Evolutionary conservation across 2,329 filamentous ascomycete species (phyloP).

Genomic region (Aureobasidium lini): DNA sequence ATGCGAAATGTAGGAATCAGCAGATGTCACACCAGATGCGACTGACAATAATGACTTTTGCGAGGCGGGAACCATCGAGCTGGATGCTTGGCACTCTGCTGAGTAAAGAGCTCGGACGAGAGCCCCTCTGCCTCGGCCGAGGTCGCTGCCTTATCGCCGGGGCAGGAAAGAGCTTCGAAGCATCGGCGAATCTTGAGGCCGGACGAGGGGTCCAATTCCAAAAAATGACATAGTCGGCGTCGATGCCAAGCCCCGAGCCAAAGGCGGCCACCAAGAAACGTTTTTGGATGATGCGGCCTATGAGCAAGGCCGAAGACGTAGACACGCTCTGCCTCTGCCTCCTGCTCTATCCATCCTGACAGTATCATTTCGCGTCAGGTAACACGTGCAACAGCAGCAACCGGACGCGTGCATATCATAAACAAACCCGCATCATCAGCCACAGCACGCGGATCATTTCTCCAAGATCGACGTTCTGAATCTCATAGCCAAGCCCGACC

Average conservation of each 20-base stretch:
- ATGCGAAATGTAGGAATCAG: background rate
- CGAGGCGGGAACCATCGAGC: background rate
- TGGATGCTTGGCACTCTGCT: background rate
- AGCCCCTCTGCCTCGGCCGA: no score
- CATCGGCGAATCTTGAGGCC: background rate
- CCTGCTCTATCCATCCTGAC: background rate
- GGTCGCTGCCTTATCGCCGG: no score
- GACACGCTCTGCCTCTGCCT: background rate
- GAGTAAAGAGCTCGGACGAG: background rate
- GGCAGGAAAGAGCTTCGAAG: background rate
- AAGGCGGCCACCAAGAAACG: background rate
- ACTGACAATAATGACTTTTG: slow-evolving; percentile 1
- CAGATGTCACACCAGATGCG: slow-evolving; percentile 11
- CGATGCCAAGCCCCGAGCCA: background rate
- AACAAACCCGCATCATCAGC: slow-evolving; percentile 1
- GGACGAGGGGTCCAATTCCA: background rate
- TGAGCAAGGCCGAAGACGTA: slow-evolving; percentile 2
- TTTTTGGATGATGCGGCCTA: slow-evolving; percentile 8
- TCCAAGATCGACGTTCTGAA: background rate
- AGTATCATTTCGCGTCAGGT: background rate
- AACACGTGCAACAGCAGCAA: background rate
- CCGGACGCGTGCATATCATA: background rate
- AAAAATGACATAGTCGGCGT: background rate
- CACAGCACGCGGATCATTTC: background rate
- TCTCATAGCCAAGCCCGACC: slow-evolving; percentile 1